These are phyloP conservation scores for Limnanthes douglasii DNA, from an alignment of 345 rosid genomes.

Conservation along the genomic window DNA sequence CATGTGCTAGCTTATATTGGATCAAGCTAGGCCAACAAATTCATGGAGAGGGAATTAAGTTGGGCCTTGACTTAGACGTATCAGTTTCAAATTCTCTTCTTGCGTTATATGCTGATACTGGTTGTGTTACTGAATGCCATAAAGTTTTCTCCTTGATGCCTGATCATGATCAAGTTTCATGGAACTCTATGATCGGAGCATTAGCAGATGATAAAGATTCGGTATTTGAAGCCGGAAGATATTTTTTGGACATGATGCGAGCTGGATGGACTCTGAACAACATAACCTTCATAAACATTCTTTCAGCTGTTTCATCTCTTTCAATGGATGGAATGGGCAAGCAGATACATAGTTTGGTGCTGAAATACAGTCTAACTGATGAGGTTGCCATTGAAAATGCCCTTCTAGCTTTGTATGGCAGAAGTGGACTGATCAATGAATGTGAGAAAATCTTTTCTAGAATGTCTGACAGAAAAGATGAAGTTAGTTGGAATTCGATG, in stretches of 20 bases:
- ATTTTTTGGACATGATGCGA: constrained; percentile 44
- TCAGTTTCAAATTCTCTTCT: constrained; percentile 89
- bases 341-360: constrained; percentile 52
- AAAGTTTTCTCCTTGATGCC: constrained; percentile 53
- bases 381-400: constrained; percentile 63
- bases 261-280: constrained; percentile 47
- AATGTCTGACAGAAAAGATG: constrained; percentile 70
- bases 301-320: constrained; percentile 47
- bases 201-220: constrained; percentile 44
- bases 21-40: constrained; percentile 42
- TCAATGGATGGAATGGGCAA: constrained; percentile 28
- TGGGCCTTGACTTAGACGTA: constrained; percentile 62
- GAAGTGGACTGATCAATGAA: constrained; percentile 50
- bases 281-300: constrained; percentile 60
- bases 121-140: constrained; percentile 31
- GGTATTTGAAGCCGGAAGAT: constrained; percentile 28
- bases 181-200: constrained; percentile 80
- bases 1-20: constrained; percentile 74
- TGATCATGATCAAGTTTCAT: constrained; percentile 72
- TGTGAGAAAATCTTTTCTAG: constrained; percentile 71
- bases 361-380: constrained; percentile 32
- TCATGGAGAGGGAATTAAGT: constrained; percentile 49
- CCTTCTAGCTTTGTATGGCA: constrained; percentile 81
- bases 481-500: constrained; percentile 80
- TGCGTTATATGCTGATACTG: constrained; percentile 46